Base-by-base conservation (phyloP, 2,329 filamentous ascomycete species). In the Knoxdaviesia proteae region DNA sequence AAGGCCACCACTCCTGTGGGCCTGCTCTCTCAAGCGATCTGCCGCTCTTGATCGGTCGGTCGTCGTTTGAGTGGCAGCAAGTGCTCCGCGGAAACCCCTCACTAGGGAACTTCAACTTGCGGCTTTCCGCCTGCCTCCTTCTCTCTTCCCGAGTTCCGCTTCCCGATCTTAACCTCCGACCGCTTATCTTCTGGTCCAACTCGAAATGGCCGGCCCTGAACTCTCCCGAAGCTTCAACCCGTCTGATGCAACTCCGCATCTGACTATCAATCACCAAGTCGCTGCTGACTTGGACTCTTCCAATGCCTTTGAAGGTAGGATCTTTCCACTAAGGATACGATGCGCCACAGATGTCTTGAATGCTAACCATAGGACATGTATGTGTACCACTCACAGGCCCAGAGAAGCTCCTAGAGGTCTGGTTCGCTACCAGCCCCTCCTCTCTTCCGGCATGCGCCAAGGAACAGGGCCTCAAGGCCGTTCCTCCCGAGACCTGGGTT, bases 361-460 rank as follows among this genome's bases (percentile, higher is more conserved):
- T 20, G 20, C 20, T 20, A 20, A 20, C 20, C 20, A 3, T 20
- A 20, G 20, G 2, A 20, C 3, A 20, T 20, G 20, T 20, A 2
- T 3, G 20, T 20, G 20, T 36, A 51, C 45, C 33, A 9, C 6
- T 41, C 42, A 33, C 46, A 81, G 80, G 88, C 46, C 90, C 90
- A 38, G 90, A 98, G 67, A 98, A 98, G 68, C 72, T 98, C 44
- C 72, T 98, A 54, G 90, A 98, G 67, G 88, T 98, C 56, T 98
- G 90, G 90, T 96, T 98, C 59, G 80, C 82, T 45, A 77, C 87
- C 30, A 83, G 81, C 53, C 71, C 86, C 41, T 67, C 74, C 49
- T 68, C 77, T 47, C 69, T 93, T 36, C 80, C 86, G 11, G 63
- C 74, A 4, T 71, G 76, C 42, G 77, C 77, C 44, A 73, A 76